Evolutionary conservation across 495 filamentous ascomycete species (phyloP).

Genomic region (Penicillium steckii): DNA sequence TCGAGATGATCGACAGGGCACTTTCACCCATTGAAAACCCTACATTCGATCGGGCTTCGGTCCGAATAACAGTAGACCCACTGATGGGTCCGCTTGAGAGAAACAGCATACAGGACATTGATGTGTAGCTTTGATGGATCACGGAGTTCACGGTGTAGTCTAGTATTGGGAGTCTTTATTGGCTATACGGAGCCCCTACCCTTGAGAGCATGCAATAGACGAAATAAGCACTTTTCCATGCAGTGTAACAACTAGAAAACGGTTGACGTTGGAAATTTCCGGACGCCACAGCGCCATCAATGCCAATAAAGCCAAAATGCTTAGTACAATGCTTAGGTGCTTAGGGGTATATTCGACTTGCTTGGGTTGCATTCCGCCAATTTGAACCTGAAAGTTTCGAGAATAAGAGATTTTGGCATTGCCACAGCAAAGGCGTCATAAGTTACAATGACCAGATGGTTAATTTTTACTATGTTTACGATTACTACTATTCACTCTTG

Average conservation of each 20-base stretch:
- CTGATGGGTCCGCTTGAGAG: neutral
- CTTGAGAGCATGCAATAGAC: no score
- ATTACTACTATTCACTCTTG: neutral
- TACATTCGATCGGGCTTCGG: neutral
- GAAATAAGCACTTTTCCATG: no score
- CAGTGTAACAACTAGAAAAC: no score
- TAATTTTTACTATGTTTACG: no score
- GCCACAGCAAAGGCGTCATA: neutral
- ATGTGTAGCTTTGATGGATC: no score
- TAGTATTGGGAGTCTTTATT: neutral
- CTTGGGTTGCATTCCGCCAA: neutral
- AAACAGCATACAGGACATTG: no score
- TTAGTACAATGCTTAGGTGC: no score
- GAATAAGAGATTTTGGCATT: neutral
- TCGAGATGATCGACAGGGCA: constrained; percentile 7
- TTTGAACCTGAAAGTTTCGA: neutral
- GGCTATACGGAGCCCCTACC: no score
- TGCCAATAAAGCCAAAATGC: neutral
- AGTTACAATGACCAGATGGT: neutral
- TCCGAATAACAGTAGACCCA: neutral
- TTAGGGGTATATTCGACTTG: neutral
- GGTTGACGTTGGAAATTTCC: neutral
- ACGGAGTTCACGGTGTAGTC: neutral
- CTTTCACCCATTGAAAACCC: neutral
- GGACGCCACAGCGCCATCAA: neutral